Conservation (phyloP, 371 early-diverging fungal species). For the Saksenaea vasiformis region DNA sequence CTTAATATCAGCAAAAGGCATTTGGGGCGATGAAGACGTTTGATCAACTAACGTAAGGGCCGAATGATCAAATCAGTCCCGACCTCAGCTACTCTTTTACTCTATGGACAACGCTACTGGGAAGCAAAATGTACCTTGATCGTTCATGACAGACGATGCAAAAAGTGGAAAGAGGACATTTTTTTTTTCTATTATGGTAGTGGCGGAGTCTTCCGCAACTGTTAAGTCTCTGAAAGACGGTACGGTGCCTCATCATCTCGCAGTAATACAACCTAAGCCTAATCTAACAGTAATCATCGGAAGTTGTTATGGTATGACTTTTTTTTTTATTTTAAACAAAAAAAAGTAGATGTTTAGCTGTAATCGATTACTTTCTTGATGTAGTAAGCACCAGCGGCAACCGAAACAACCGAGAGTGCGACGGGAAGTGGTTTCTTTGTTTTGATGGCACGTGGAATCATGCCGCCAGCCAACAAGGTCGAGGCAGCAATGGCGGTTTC, state of each 20-base stretch:
- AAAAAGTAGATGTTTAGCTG: slow-evolving; percentile 1
- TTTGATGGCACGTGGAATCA: slow-evolving; percentile 62
- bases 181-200: no score
- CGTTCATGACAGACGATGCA: not conserved
- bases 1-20: slow-evolving; percentile 28
- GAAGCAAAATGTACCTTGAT: not conserved
- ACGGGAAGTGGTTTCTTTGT: slow-evolving; percentile 50
- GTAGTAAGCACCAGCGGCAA: slow-evolving; percentile 50
- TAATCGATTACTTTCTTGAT: slow-evolving; percentile 52
- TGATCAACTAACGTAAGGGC: not conserved
- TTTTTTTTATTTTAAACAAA: no score
- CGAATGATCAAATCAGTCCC: no score
- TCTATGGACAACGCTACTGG: no score
- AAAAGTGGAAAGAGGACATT: no score
- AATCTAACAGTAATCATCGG: no score
- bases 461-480: slow-evolving; percentile 54
- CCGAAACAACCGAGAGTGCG: slow-evolving; percentile 36
- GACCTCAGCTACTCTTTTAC: no score
- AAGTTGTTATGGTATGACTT: no score
- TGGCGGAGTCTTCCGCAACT: no score
- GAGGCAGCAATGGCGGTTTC: slow-evolving; percentile 66
- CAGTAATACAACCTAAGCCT: no score
- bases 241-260: no score
- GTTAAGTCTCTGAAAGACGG: no score
- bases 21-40: not conserved